Base-by-base conservation (phyloP, 352 stramenopile genomes). In the Phytophthora ohioensis region DNA sequence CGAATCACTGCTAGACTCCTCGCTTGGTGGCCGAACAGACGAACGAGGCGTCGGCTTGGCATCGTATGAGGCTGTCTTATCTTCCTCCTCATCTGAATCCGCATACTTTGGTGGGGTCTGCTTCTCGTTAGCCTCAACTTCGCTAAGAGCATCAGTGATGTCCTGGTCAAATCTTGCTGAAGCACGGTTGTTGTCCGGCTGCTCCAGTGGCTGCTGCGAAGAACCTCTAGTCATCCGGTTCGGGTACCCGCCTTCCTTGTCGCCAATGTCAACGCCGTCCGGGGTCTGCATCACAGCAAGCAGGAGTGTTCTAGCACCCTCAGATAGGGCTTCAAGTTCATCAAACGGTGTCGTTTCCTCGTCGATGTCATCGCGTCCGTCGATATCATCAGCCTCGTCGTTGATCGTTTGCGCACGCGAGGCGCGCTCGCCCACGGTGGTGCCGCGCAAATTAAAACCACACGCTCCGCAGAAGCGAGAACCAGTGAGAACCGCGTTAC, bases 261-360 rank as follows among this genome's bases (percentile, higher is more conserved):
- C 84, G 34, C 82, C 82, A 59, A 95, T 73, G 42, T 97, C 88
- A 42, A 95, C 74, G 21, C 88, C 87, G 31, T 95, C 88, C 4
- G 90, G 90, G 2, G 88, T 97, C 57, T 95, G 88, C 90, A 97
- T 97, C 5, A 97, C 88, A 35, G 90, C 90, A 54, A 97, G 73
- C 42, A 97, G 49, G 45, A 97, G 70, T 43, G 90, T 97, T 21
- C 88, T 86, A 9, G 90, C 90, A 35, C 90, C 90, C 60, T 97
- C 90, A 3, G 90, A 97, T 3, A 97, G 67, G 15, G 90, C 90
- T 71, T 97, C 88, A 47, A 97, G 75, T 65, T 97, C 90, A 55
- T 97, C 88, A 71, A 97, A 92, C 5, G 81, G 82, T 11, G 83
- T 90, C 34, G 91, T 92, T 60, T 97, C 90, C 5, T 97, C 87